A percentile compares a stretch with the other conserved stretches of the same genome.
These are phyloP conservation scores for Psilocybe cyanescens DNA, from an alignment of 768 basidiomycete genomes.

Conservation along the genomic window DNA sequence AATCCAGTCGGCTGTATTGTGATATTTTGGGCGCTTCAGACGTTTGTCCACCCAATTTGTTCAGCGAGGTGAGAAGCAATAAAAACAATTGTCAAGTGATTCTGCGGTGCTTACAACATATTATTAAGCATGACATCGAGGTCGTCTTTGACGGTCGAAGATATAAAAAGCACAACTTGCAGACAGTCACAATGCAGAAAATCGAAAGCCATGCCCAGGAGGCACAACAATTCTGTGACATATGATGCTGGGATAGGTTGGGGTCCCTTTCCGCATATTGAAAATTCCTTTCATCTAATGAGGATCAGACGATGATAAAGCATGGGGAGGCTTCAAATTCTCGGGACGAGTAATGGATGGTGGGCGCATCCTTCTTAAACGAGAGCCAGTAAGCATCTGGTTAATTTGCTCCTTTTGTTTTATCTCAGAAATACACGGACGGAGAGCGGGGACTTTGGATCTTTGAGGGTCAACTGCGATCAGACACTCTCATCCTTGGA, in stretches of 20 bases:
- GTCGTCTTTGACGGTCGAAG: conserved; percentile 17
- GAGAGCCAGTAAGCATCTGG: conserved; percentile 55
- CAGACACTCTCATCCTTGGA: conserved; percentile 54
- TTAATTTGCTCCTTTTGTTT: background rate
- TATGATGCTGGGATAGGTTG: conserved; percentile 46
- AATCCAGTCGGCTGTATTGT: background rate
- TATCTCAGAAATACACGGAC: conserved; percentile 42
- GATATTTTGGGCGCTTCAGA: background rate
- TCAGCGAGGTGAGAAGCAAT: conserved; percentile 17
- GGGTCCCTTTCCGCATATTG: conserved; percentile 1
- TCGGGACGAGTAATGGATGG: conserved; percentile 61
- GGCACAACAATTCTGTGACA: conserved; percentile 12
- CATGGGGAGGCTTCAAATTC: conserved; percentile 71
- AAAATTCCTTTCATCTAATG: conserved; percentile 14
- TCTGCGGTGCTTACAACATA: background rate
- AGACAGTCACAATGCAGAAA: background rate
- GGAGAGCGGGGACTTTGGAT: conserved; percentile 54
- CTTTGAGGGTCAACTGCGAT: conserved; percentile 59
- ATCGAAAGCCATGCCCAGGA: background rate
- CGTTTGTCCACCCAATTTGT: conserved; percentile 7
- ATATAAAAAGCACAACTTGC: conserved; percentile 18
- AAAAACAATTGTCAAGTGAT: background rate
- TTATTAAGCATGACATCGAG: conserved; percentile 20
- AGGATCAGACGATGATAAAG: conserved; percentile 57
- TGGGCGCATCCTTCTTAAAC: conserved; percentile 62